Evolutionary conservation across 345 rosid genomes (phyloP).

Genomic region (Ricinus communis): DNA sequence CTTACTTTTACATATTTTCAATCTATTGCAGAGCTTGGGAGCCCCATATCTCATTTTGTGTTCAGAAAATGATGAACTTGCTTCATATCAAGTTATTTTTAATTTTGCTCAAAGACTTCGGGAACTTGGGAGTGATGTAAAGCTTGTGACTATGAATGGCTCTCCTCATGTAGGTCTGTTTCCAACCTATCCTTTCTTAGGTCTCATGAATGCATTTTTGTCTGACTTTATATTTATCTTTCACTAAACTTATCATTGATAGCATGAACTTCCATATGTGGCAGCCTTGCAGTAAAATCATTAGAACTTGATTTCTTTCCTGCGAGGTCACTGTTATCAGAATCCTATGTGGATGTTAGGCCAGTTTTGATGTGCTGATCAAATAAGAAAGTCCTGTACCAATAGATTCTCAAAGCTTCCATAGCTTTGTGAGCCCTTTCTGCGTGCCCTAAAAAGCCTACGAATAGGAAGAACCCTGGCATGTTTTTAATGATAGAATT

Average conservation of each 20-base stretch:
- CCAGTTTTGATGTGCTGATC: too few species aligned
- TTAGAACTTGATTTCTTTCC: neutral
- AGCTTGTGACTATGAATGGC: constrained; percentile 69
- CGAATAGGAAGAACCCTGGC: too few species aligned
- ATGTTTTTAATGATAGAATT: too few species aligned
- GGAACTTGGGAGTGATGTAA: constrained; percentile 78
- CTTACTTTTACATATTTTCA: constrained; percentile 3
- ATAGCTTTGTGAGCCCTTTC: too few species aligned
- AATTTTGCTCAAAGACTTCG: constrained; percentile 69
- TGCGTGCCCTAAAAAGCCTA: too few species aligned
- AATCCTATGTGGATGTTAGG: neutral
- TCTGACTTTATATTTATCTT: neutral
- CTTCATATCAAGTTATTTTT: constrained; percentile 66
- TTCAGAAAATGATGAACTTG: constrained; percentile 79
- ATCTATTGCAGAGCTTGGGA: constrained; percentile 55
- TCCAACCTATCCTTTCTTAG: constrained; percentile 3
- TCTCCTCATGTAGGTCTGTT: constrained; percentile 92
- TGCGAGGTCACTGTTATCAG: too few species aligned
- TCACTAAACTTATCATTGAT: neutral
- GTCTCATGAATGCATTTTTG: constrained; percentile 7
- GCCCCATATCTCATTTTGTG: constrained; percentile 82
- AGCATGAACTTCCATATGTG: neutral
- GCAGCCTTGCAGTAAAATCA: neutral
- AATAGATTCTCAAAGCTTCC: too few species aligned
- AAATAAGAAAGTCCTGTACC: neutral